A percentile compares a stretch with the other conserved stretches of the same genome.
Conservation (phyloP, 2,329 filamentous ascomycete genomes). For the Talaromyces rugulosus region DNA sequence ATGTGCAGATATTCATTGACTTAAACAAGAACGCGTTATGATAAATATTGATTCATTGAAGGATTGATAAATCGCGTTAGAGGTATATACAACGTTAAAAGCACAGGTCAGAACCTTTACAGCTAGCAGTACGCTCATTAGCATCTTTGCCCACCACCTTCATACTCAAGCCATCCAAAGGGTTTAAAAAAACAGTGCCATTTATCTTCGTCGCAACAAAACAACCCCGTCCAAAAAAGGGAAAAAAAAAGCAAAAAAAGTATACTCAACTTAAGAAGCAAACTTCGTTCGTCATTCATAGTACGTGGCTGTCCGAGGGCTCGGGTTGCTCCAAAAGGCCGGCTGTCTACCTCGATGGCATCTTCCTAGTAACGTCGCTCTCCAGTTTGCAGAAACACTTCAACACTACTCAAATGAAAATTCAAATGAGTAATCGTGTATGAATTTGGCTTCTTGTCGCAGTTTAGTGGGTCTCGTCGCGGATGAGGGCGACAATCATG, state of each 20-base stretch:
- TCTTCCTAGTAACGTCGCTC: background rate
- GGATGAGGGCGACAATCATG: conserved; percentile 96
- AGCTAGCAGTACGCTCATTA: background rate
- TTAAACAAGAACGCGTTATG: background rate
- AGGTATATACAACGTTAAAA: conserved; percentile 15
- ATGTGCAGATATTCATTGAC: background rate
- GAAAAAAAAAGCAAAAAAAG: background rate
- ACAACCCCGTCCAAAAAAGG: background rate
- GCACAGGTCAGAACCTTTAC: conserved; percentile 5
- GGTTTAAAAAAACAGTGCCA: conserved; percentile 2
- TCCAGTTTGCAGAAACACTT: background rate
- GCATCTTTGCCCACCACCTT: background rate
- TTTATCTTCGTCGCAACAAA: conserved; percentile 1
- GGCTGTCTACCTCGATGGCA: background rate
- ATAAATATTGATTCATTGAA: background rate
- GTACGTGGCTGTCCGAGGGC: background rate
- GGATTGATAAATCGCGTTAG: conserved; percentile 2
- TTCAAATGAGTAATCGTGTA: background rate
- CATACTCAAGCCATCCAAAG: background rate
- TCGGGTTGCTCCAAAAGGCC: background rate
- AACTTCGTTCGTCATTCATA: conserved; percentile 2
- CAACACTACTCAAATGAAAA: background rate
- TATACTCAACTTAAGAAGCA: background rate
- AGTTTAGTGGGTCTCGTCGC: conserved; percentile 80
- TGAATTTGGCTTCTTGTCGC: conserved; percentile 19